phyloP scores from a whole-genome alignment of 176 grass and related monocot species.

The Carex pumila region DNA sequence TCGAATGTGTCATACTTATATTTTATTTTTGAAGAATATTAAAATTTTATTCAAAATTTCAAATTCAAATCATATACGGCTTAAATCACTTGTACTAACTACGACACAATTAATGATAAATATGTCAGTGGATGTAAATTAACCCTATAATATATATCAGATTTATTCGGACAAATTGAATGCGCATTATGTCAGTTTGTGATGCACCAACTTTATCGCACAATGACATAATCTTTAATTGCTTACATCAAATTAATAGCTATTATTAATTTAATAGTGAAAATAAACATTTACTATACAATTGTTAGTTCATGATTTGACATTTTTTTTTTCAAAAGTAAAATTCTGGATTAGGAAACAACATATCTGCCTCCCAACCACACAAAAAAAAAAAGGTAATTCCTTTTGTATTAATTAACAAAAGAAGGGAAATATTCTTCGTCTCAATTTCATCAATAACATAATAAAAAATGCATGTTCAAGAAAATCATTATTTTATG shows the following conservation, averaged over 20 bases:
- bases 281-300: neutral
- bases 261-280: neutral
- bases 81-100: no score
- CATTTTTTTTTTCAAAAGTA: neutral
- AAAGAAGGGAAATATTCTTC: neutral
- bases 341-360: neutral
- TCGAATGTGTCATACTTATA: no score
- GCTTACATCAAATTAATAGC: neutral
- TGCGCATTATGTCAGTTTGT: neutral
- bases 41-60: no score
- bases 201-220: neutral
- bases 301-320: neutral
- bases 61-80: no score
- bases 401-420: neutral
- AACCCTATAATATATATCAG: no score
- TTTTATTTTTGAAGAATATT: no score
- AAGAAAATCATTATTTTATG: neutral
- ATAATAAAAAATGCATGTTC: neutral
- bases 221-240: neutral
- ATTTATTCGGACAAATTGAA: neutral
- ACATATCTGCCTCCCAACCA: neutral
- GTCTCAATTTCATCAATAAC: neutral
- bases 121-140: no score
- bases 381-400: neutral
- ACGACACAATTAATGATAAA: no score